Evolutionary conservation across 176 grass and related monocot genomes (phyloP).

Genomic region (Eleusine coracana): DNA sequence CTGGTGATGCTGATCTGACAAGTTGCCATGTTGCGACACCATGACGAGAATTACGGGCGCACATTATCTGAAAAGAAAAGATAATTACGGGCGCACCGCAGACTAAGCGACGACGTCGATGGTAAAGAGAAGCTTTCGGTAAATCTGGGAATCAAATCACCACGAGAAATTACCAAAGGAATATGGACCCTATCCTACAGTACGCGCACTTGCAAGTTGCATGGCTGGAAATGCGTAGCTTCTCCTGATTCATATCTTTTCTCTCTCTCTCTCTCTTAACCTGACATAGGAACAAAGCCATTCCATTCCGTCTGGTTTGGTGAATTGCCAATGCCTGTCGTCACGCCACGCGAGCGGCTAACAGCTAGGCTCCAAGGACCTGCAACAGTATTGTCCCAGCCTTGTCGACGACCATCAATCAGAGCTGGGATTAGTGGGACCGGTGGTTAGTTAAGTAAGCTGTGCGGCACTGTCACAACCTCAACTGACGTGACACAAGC

Average conservation of each 20-base stretch:
- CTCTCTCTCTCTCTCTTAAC: background rate
- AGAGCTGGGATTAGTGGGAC: background rate
- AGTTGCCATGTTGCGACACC: background rate
- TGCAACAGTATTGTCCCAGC: background rate
- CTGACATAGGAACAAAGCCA: background rate
- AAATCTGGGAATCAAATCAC: background rate
- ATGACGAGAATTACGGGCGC: background rate
- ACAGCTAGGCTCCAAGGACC: background rate
- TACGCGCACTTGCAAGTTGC: background rate
- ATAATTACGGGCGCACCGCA: background rate
- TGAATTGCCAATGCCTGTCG: too few species aligned
- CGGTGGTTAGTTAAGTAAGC: background rate
- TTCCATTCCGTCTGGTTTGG: too few species aligned
- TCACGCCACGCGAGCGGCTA: background rate
- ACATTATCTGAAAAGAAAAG: too few species aligned
- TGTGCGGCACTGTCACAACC: conserved; percentile 1
- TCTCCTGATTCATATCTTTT: background rate
- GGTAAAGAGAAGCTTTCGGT: background rate
- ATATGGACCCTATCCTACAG: too few species aligned
- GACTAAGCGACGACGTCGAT: background rate
- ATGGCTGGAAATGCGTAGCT: background rate
- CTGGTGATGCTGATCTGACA: background rate
- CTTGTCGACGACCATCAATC: conserved; percentile 7
- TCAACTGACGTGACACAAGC: conserved; percentile 28
- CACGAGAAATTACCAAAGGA: background rate